Evolutionary conservation across 495 filamentous ascomycete species (phyloP), one percentile per base, ranked within the genome.

Genomic region (Geoglossum glabrum): DNA sequence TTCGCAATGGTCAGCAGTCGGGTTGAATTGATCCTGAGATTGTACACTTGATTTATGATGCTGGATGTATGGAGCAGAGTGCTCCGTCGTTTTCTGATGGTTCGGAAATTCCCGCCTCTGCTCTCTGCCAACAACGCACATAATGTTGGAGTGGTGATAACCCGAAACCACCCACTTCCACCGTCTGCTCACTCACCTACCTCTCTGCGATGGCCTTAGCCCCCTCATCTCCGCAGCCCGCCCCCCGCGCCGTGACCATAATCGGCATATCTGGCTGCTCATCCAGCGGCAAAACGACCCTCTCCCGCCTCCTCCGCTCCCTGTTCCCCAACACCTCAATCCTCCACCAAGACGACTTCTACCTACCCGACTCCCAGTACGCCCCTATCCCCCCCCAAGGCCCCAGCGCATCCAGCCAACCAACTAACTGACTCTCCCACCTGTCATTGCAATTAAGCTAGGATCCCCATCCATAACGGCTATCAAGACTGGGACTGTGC

Each of bases 261-360:
- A 46, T 59, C 15, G 57, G 57, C 30, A 59, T 59, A 19, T 10
- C 5, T 10, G 57, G 57, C 45, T 59, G 57, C 30, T 56, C 57
- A 7, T 59, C 57, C 28, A 59, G 57, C 34, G 57, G 57, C 1
- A 59, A 59, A 58, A 59, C 57, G 1, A 59, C 57, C 7, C 49
- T 59, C 25, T 34, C 30, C 38, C 57, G 57, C 19, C 31, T 33
- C 25, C 57, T 59, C 17, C 57, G 57, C 9, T 23, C 55, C 56
- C 21, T 59, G 26, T 59, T 59, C 30, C 51, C 57, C 1, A 31
- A 56, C 33, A 38, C 49, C 10, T 7, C 8, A 1, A 50, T 58
- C 38, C 7, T 60, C 1, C 57, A 60, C 23, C 28, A 60, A 33
- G 59, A 60, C 60, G 59, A 60, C 33, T 60, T 60, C 36, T 60